These are phyloP conservation scores for Russula sp. DNA, from an alignment of 768 basidiomycete species.

Conservation along the genomic window DNA sequence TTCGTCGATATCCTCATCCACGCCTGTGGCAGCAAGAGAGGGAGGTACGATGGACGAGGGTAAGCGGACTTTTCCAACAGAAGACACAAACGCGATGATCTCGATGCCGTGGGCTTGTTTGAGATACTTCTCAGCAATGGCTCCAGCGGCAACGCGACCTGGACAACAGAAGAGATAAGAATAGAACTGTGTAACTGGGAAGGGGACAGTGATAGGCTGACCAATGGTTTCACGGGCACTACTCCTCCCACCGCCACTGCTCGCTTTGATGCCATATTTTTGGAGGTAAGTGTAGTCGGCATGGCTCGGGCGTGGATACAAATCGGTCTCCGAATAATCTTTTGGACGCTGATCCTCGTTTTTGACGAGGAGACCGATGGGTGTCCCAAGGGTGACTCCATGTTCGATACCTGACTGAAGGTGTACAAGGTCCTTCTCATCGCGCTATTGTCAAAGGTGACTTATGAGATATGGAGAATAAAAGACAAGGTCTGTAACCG, in stretches of 20 bases:
- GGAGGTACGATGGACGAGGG: constrained; percentile 45
- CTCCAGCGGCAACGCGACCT: constrained; percentile 96
- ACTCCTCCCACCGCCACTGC: constrained; percentile 91
- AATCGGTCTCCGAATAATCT: constrained; percentile 97
- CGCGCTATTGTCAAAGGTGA: constrained; percentile 47
- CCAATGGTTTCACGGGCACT: constrained; percentile 97
- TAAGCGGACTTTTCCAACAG: constrained; percentile 87
- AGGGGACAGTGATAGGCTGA: constrained; percentile 26
- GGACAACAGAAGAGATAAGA: neutral
- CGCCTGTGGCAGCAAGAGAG: constrained; percentile 33
- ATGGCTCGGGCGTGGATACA: constrained; percentile 95
- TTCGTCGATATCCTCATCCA: constrained; percentile 52
- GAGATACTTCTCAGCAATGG: constrained; percentile 95
- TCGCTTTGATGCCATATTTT: constrained; percentile 96
- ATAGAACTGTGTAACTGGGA: neutral
- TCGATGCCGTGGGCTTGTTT: constrained; percentile 82
- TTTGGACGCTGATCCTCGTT: constrained; percentile 98
- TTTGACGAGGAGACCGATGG: constrained; percentile 91
- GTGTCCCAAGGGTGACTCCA: constrained; percentile 93
- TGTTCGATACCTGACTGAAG: constrained; percentile 92
- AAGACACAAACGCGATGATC: constrained; percentile 95
- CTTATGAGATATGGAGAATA: neutral
- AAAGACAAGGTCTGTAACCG: constrained; percentile 27
- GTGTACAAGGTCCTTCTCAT: constrained; percentile 92
- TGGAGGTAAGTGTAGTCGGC: constrained; percentile 97